Evolutionary conservation across 495 filamentous ascomycete species (phyloP), one percentile per base, ranked within the genome.

Genomic region (Aspergillus steynii): DNA sequence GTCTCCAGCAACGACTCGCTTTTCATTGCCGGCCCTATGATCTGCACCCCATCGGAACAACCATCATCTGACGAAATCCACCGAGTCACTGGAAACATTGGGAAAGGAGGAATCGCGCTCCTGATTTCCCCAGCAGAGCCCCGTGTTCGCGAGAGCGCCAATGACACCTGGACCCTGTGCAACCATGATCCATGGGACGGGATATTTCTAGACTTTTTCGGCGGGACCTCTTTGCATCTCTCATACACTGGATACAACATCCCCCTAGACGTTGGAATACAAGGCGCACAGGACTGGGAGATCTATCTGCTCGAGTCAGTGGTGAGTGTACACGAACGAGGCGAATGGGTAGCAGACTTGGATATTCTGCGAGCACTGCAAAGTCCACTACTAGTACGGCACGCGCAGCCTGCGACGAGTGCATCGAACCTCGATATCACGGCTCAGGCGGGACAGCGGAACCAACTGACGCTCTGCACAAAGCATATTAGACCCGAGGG

Each of bases 161-260:
- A 55, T 26, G 53, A 61, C 15, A 46, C 29, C 27, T 61, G 59
- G 52, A 51, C 34, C 5, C 50, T 62, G n/a, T 32, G 56, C 31
- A 53, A 58, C 26, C 60, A 62, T n/a, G 29, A 53, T 31, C 60
- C 54, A 29, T 62, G 56, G n/a, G 55, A 62, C 28, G 54, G 60
- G 5, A 47, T 2, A 1, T n/a, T 54, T 5, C 12, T 20, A 6
- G 60, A 53, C 10, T 31, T 29, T 9, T 62, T 62, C 28, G 60
- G 58, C 12, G 54, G 54, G 2, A 57, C 54, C 0, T 62, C 60
- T 15, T 49, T 62, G 3, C 60, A 62, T 28, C 50, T 62, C 48
- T 62, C 48, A 0, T 58, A 57, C 20, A 62, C 60, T 6, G 60
- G 60, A 6, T 62, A 54, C 54, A 54, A 53, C n/a, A 53, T 53